Base-by-base conservation (phyloP, 2,329 filamentous ascomycete species). In the Aspergillus udagawae region DNA sequence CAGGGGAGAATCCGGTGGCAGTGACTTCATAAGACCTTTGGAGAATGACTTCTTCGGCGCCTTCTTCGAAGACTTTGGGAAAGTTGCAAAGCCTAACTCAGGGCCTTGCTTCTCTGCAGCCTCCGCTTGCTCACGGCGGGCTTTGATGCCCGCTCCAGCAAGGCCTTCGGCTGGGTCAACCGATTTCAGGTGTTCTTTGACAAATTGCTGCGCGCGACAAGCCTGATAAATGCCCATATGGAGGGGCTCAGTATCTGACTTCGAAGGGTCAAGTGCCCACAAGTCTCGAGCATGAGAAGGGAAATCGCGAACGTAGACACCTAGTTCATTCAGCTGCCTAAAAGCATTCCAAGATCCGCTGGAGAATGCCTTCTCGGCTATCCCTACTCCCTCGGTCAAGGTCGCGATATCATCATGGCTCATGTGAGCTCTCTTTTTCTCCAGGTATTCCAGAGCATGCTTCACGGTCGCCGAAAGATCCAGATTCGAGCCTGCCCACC, bases 301-400 rank as follows among this genome's bases (percentile, higher is more conserved):
- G 67, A 93, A 91, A 29, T 83, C 75, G 2, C 83, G 69, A 2
- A 96, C 75, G 57, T 86, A 89, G 10, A 96, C 73, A 0, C 91
- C 91, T 57, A 97, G 81, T 68, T 96, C 90, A 63, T 93, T 90
- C 23, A 85, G 86, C 27, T 78, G 74, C 57, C 87, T 89, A 65
- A 91, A 86, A 0, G 85, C 79, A 25, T 78, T 78, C 80, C 91
- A 92, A 28, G 88, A 80, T 6, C 73, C 65, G 58, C 88, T 92
- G 0, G 68, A 62, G 0, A 86, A 67, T 0, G 89, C 86, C 3
- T 78, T 65, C 45, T 84, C 79, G 1, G 90, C 88, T 52, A 88
- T 80, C 0, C 73, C 66, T n/a, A 95, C 85, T 3, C 89, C 90
- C 51, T 87, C 76, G 1, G 73, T 70, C 1, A 96, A 78, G 2